phyloP scores from a whole-genome alignment of 2,329 filamentous ascomycete species.

The Nemania sp. region DNA sequence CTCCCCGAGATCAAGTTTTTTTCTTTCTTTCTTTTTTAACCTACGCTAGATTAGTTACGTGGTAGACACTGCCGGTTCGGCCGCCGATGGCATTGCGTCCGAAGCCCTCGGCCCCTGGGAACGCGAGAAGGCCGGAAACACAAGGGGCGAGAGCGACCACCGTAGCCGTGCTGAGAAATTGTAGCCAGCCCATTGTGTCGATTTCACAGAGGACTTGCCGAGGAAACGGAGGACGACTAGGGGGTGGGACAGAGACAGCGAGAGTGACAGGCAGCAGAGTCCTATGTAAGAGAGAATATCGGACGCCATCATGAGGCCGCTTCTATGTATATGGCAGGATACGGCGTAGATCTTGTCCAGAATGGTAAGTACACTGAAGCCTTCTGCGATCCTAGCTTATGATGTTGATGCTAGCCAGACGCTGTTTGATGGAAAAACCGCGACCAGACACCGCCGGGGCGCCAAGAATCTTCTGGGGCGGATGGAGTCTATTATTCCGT shows the following conservation, averaged over 20 bases:
- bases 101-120: constrained; percentile 56
- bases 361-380: not conserved
- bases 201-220: not conserved
- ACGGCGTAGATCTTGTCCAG: not conserved
- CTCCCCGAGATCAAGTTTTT: not conserved
- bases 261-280: no score
- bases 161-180: constrained; percentile 13
- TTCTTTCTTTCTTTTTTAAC: no score
- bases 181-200: constrained; percentile 28
- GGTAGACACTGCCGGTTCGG: constrained; percentile 51
- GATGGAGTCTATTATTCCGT: constrained; percentile 27
- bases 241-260: not conserved
- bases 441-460: not conserved
- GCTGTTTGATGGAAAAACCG: constrained; percentile 27
- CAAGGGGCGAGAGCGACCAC: constrained; percentile 22
- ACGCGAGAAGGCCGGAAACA: constrained; percentile 41
- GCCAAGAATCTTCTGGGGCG: constrained; percentile 17
- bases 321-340: not conserved
- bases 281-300: not conserved
- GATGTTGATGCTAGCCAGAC: not conserved
- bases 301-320: not conserved
- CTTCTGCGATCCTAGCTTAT: not conserved
- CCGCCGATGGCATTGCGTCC: constrained; percentile 52
- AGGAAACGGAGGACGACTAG: not conserved
- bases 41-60: constrained; percentile 52